Base-by-base conservation (phyloP, 148 eudicot species). In the Simmondsia chinensis region DNA sequence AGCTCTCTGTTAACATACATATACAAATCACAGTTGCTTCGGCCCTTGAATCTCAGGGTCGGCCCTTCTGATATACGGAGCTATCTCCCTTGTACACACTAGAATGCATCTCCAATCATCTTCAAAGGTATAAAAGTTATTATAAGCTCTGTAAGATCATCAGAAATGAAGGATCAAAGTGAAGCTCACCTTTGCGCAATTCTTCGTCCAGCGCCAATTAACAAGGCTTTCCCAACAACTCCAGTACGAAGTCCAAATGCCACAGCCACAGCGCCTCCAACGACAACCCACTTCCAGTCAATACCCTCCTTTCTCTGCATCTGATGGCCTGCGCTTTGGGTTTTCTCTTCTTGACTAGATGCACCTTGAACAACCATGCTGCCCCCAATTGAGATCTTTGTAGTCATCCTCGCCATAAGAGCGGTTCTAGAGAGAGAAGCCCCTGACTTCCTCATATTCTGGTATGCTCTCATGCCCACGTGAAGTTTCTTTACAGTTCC, bases 401-500 rank as follows among this genome's bases (percentile, higher is more conserved):
- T 78, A 20, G 95, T 72, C 27, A 76, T 72, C 33, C 68, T 63
- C 27, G 97, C 97, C 76, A 79, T 70, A 9, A 48, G 29, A 13
- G 83, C 86, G 42, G 82, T 61, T 58, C 85, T 64, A 11, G 89
- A 74, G 19, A 72, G 74, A 13, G 80, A 48, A 12, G 52, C 43
- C n/a, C 70, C 94, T 2, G 68, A 38, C 54, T 65, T 82, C 41
- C 77, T 55, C 37, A 57, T 65, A 43, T 58, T 74, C 63, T 91
- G 97, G 46, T 85, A 91, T 4, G 86, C 85, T 53, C 95, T 73
- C 47, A 91, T 79, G 59, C 97, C 97, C 2, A 80, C 48, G 38
- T 91, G 88, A 22, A 91, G 33, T 54, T 91, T 91, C 71, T 85
- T 91, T 17, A 91, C 97, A 9, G 95, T 74, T 29, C 95, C 97